These are phyloP conservation scores for Carpinus viminea DNA, from an alignment of 306 rosid species.

Conservation along the genomic window DNA sequence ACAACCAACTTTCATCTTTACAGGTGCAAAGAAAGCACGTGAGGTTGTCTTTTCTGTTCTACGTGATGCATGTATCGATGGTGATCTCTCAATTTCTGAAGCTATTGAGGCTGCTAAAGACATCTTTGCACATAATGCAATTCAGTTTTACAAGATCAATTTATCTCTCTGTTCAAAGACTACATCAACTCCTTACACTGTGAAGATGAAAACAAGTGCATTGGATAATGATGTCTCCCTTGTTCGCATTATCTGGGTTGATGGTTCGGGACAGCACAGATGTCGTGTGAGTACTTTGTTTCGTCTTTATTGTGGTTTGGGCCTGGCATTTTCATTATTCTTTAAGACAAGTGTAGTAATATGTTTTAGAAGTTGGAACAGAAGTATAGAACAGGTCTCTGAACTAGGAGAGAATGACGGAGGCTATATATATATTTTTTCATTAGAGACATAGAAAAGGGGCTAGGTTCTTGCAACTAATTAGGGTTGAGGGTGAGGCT, in stretches of 20 bases:
- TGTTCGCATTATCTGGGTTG: constrained; percentile 84
- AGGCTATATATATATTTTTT: not conserved
- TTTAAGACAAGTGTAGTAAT: constrained; percentile 10
- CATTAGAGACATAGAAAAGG: not conserved
- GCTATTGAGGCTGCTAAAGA: constrained; percentile 81
- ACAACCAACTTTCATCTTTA: constrained; percentile 32
- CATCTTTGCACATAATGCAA: constrained; percentile 71
- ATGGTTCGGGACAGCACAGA: constrained; percentile 86
- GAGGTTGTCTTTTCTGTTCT: constrained; percentile 75
- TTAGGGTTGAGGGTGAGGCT: not conserved
- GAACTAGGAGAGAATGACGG: not conserved
- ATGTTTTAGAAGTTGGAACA: constrained; percentile 12
- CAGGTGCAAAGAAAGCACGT: constrained; percentile 84
- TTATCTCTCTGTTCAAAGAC: constrained; percentile 31
- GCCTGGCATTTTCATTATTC: constrained; percentile 1
- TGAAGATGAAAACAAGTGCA: constrained; percentile 33
- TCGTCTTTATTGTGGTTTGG: constrained; percentile 12
- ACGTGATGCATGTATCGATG: constrained; percentile 68
- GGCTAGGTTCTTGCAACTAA: constrained; percentile 11
- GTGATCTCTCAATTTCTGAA: constrained; percentile 73
- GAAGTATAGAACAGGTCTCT: not conserved
- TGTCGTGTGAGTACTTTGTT: constrained; percentile 69
- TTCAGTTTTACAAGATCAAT: constrained; percentile 63
- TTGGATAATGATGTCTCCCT: constrained; percentile 46
- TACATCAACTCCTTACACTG: constrained; percentile 24